Evolutionary conservation across 2,329 filamentous ascomycete genomes (phyloP).

Genomic region (Arthrobotrys iridis): DNA sequence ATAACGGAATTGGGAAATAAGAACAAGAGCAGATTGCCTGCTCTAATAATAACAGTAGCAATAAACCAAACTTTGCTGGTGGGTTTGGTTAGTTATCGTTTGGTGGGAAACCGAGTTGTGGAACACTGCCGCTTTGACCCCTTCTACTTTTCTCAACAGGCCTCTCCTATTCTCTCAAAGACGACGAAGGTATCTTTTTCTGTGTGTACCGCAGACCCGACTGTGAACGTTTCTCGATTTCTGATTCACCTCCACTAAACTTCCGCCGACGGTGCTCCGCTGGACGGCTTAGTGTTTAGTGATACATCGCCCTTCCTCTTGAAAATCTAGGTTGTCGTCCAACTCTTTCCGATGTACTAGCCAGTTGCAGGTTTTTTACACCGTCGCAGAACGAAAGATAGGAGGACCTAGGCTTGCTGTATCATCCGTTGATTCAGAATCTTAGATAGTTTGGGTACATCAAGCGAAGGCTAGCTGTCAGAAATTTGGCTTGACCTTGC

Average conservation of each 20-base stretch:
- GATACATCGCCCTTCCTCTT: slow-evolving; percentile 32
- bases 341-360: slow-evolving; percentile 30
- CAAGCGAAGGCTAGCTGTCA: slow-evolving; percentile 21
- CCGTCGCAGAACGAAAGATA: slow-evolving; percentile 47
- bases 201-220: slow-evolving; percentile 19
- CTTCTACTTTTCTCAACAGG: slow-evolving; percentile 33
- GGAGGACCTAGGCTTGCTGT: slow-evolving; percentile 25
- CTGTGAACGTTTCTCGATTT: slow-evolving; percentile 9
- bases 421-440: slow-evolving; percentile 26
- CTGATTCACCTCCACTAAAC: neutral
- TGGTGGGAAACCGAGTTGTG: slow-evolving; percentile 51
- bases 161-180: slow-evolving; percentile 40
- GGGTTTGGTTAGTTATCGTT: slow-evolving; percentile 15
- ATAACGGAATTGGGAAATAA: slow-evolving; percentile 38
- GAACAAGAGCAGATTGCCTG: slow-evolving; percentile 49
- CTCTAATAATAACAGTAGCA: slow-evolving; percentile 49
- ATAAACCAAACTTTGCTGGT: slow-evolving; percentile 3
- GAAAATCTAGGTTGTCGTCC: slow-evolving; percentile 18
- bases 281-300: slow-evolving; percentile 31
- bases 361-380: slow-evolving; percentile 50
- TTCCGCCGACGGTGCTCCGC: slow-evolving; percentile 31
- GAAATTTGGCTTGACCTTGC: slow-evolving; percentile 11
- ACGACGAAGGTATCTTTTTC: slow-evolving; percentile 1
- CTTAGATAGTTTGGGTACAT: neutral
- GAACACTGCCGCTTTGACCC: slow-evolving; percentile 54